Evolutionary conservation across 495 filamentous ascomycete genomes (phyloP), one percentile per base, ranked within the genome.

Genomic region (Trichoderma gamsii): DNA sequence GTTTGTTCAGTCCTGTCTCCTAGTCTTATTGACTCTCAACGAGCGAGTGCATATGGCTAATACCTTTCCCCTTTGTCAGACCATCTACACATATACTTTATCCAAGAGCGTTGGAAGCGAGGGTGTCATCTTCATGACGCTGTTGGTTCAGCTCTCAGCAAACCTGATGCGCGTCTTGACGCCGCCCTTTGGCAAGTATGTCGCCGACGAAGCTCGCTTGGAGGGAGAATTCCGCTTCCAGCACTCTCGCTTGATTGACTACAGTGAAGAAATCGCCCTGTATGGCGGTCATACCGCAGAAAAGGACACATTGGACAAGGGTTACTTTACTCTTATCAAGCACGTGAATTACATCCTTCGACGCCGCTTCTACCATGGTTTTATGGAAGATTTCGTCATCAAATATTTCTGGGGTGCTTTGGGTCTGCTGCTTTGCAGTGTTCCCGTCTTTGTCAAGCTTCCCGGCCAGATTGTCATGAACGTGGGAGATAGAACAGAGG

Each of bases 391-490:
- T 75, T 99, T 97, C 79, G 91, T 98, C 16, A 94, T 98, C 73
- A 99, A 99, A 79, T 99, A 99, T 74, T 95, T 97, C 81, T 99
- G 95, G 95, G 96, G 96, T 66, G 95, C 95, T 5, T 72, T 99
- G 63, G 95, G 95, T 7, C 84, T 98, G 72, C 78, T 96, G 70
- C 88, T 99, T n/a, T 98, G 96, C 81, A 94, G 92, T 74, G 87
- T 97, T 4, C 95, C 95, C 1, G 94, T 98, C 0, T 99, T 99
- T 77, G 91, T 98, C 82, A 92, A 91, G 79, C 82, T 97, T 4
- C 94, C 95, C 11, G 91, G 91, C 32, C 75, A 78, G 64, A 65
- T 76, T 25, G 85, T 86, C 64, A 83, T 86, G 70, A 94, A 85
- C 66, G 91, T 93, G 86, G 92, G 92, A 13, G 95, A 98, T 74